Percentiles rank a stretch among this genome's conserved stretches.
Conservation (phyloP, 2,329 filamentous ascomycete genomes). For the Xylaria sp. region DNA sequence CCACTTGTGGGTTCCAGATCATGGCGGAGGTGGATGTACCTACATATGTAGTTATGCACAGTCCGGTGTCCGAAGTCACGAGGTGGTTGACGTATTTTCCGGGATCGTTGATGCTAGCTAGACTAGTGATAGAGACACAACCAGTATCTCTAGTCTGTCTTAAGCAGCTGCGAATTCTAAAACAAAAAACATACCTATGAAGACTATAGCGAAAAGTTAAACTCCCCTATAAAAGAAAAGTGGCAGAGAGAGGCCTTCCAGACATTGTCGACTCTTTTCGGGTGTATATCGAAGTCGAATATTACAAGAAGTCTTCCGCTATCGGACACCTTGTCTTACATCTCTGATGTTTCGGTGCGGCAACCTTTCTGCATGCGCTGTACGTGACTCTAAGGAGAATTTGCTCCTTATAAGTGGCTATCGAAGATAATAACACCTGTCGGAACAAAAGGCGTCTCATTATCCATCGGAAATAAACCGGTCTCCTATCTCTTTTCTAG, state of each 20-base stretch:
- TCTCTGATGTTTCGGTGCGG: background rate
- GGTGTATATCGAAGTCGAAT: background rate
- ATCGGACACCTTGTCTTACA: constrained; percentile 16
- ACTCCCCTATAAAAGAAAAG: background rate
- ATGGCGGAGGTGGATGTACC: background rate
- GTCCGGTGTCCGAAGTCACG: constrained; percentile 6
- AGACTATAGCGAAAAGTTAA: constrained; percentile 1
- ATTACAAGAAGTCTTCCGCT: background rate
- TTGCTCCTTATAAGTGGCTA: background rate
- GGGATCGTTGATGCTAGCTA: background rate
- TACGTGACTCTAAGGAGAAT: background rate
- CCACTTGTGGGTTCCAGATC: background rate
- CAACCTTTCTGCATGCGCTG: background rate
- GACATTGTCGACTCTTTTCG: background rate
- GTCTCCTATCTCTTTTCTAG: background rate
- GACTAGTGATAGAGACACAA: background rate
- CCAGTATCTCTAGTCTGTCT: background rate
- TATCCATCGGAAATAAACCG: constrained; percentile 21
- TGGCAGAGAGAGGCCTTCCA: no score
- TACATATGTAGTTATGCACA: background rate
- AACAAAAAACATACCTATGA: background rate
- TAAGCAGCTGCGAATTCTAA: background rate
- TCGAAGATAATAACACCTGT: background rate
- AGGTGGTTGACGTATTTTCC: background rate
- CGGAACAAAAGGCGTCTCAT: background rate